Evolutionary conservation across 495 filamentous ascomycete genomes (phyloP), one percentile per base, ranked within the genome.

Genomic region (Penicillium bovifimosum): DNA sequence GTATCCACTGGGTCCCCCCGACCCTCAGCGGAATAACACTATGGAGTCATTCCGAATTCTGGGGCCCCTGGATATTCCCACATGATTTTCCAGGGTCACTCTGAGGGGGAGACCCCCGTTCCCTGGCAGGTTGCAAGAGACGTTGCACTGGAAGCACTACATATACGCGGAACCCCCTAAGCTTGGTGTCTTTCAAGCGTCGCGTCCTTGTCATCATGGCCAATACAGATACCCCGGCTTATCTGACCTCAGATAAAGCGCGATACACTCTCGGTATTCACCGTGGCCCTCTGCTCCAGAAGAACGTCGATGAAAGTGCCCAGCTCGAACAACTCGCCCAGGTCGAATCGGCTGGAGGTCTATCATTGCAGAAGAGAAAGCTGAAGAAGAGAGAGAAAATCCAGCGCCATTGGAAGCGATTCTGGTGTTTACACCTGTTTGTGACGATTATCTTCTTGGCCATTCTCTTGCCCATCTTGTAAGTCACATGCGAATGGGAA

Each of bases 381-480:
- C 52, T 58, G 40, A 69, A 62, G 46, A 54, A 46, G 13, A 55
- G 43, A 8, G 60, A 69, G 41, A 64, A 56, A n/a, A 35, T 71
- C 1, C 48, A 61, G 2, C 64, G 63, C 17, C 71, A 74, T 55
- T 74, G 68, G 60, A 63, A 61, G 36, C 66, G 71, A n/a, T 74
- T 72, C 55, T 74, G 69, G 69, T 72, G 64, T 45, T 60, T 59
- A 40, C 66, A 69, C 74, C 28, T 58, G 11, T 49, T 72, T 24
- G 57, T 55, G 27, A 53, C 49, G 9, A 52, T 69, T 3, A 66
- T 70, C 29, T 64, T 64, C 51, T 45, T 64, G 16, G 62, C 68
- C 6, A 68, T 76, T 39, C 68, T 76, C 56, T 50, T 72, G 16
- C 71, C 68, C 7, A 57, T 72, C 38, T 69, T 74, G 67, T 71